phyloP scores from a whole-genome alignment of 805 yeast genomes.

The Cyberlindnera veronae region DNA sequence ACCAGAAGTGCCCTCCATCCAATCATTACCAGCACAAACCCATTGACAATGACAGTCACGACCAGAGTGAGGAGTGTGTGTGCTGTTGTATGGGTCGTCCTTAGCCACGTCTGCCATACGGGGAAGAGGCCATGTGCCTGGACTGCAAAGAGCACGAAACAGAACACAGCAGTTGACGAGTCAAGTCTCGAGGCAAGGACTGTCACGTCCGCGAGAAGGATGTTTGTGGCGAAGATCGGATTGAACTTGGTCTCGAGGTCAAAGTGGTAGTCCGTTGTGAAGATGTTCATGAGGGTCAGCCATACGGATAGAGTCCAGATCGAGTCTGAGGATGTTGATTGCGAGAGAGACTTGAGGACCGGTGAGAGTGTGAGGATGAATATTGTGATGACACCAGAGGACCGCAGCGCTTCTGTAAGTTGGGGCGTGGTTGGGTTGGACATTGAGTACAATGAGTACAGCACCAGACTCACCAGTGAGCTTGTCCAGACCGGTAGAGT shows the following conservation, averaged over 20 bases:
- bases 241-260: constrained; percentile 31
- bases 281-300: constrained; percentile 64
- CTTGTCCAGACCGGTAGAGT: constrained; percentile 34
- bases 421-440: background rate
- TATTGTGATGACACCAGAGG: constrained; percentile 65
- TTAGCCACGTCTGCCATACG: constrained; percentile 56
- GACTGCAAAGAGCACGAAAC: constrained; percentile 72
- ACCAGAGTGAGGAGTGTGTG: constrained; percentile 11
- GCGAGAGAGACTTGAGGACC: constrained; percentile 80
- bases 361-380: constrained; percentile 81
- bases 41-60: constrained; percentile 26
- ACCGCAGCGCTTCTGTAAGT: constrained; percentile 41
- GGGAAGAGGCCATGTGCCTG: constrained; percentile 74
- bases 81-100: constrained; percentile 32
- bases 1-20: constrained; percentile 40
- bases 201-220: constrained; percentile 80
- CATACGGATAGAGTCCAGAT: constrained; percentile 90
- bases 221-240: constrained; percentile 72
- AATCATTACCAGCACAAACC: constrained; percentile 34
- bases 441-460: constrained; percentile 9
- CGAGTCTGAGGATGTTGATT: constrained; percentile 88
- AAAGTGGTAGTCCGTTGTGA: constrained; percentile 65
- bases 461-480: constrained; percentile 5
- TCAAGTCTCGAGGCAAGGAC: constrained; percentile 85
- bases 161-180: constrained; percentile 73